phyloP scores from a whole-genome alignment of 2,329 filamentous ascomycete genomes.

The Aureobasidium mangrovei region DNA sequence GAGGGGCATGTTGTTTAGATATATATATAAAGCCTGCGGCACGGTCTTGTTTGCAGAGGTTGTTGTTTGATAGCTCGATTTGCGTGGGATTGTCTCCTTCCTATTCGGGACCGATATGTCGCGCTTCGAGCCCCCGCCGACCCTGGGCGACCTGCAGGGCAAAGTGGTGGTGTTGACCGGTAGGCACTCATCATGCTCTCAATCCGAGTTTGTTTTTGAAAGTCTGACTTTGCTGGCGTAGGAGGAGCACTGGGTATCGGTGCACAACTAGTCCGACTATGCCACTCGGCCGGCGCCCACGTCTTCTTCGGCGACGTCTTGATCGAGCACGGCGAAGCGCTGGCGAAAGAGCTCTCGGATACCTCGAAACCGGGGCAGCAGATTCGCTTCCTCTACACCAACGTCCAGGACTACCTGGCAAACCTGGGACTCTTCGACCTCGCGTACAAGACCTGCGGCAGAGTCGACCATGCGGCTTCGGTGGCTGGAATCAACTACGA shows the following conservation, averaged over 20 bases:
- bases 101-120: neutral
- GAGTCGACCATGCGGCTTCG: constrained; percentile 42
- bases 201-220: neutral
- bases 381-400: constrained; percentile 33
- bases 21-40: neutral
- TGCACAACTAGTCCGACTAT: constrained; percentile 32
- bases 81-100: neutral
- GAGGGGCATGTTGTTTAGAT: too few species aligned
- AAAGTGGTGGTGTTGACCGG: constrained; percentile 28
- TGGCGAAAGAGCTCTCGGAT: constrained; percentile 22
- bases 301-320: constrained; percentile 39
- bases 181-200: constrained; percentile 15
- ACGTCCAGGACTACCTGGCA: constrained; percentile 40
- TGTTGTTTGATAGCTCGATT: neutral
- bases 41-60: neutral
- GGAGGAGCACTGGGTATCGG: constrained; percentile 40
- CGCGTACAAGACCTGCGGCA: constrained; percentile 37
- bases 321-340: constrained; percentile 25
- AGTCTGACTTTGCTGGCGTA: constrained; percentile 14
- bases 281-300: constrained; percentile 32
- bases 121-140: neutral
- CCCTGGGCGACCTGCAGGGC: constrained; percentile 17
- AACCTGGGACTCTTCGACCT: constrained; percentile 40
- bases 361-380: constrained; percentile 18
- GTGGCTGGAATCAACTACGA: constrained; percentile 41